Conservation (phyloP, 1,139 yeast genomes). For the Cylindricascospora bacillispora region DNA sequence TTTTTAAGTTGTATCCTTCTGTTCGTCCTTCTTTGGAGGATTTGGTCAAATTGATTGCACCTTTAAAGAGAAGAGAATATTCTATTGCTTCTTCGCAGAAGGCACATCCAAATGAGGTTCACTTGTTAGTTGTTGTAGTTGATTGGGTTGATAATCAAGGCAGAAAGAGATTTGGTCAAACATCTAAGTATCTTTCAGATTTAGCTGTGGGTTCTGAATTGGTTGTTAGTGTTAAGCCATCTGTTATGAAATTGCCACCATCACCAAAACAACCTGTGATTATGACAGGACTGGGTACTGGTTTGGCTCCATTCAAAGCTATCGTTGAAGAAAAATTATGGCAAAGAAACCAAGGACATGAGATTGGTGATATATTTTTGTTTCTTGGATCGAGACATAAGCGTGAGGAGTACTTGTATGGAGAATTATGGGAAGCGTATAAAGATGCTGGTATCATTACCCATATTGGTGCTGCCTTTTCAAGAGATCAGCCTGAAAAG, state of each 20-base stretch:
- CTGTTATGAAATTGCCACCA: constrained; percentile 93
- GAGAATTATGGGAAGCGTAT: constrained; percentile 96
- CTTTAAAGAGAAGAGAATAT: constrained; percentile 93
- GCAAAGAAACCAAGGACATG: constrained; percentile 81
- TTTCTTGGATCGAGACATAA: constrained; percentile 93
- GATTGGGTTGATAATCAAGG: constrained; percentile 90
- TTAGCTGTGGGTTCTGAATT: constrained; percentile 71
- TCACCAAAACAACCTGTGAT: constrained; percentile 78
- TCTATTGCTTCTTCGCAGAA: constrained; percentile 97
- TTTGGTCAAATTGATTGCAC: constrained; percentile 60
- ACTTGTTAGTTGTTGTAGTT: constrained; percentile 84
- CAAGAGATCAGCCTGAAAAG: constrained; percentile 93
- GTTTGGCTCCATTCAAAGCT: constrained; percentile 97
- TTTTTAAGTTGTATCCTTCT: constrained; percentile 66
- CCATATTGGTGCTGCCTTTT: constrained; percentile 95
- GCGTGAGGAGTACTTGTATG: constrained; percentile 89
- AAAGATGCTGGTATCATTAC: constrained; percentile 85
- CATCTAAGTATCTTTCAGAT: constrained; percentile 81
- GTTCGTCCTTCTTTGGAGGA: constrained; percentile 73
- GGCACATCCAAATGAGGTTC: constrained; percentile 83
- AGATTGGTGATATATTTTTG: constrained; percentile 80
- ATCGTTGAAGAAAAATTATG: constrained; percentile 90
- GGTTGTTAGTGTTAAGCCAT: constrained; percentile 90
- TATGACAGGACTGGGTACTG: constrained; percentile 97
- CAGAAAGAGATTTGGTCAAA: constrained; percentile 82